Base-by-base conservation (phyloP, 495 filamentous ascomycete species). In the Talaromyces proteolyticus region DNA sequence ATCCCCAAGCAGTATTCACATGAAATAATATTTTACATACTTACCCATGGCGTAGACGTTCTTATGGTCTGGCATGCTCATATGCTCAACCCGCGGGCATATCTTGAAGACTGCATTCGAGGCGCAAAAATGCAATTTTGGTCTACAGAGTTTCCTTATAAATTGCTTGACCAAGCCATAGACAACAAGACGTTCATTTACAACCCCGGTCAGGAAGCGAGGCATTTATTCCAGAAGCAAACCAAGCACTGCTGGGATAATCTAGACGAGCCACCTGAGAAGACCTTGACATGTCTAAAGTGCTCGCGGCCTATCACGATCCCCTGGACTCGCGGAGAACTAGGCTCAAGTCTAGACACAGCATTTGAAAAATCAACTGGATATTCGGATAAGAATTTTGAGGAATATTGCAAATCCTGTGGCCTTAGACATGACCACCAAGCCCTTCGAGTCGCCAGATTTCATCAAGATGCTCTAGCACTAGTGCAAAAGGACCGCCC, bases 1-100 rank as follows among this genome's bases (percentile, higher is more conserved):
- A 8, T 10, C 14, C 47, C 6, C 12, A 20, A 41, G 12, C 3
- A 4, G 14, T 50, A 12, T 21, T 20, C 12, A 19, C 16, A 16
- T 42, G 12, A 11, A 25, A 20, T 21, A n/a, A 6, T 14, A 14
- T n/a, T 5, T 12, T 39, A 2, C 34, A 3, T 20, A 20, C 36
- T 49, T 29, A 50, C 21, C 41, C 18, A 44, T 24, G 36, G 7
- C 10, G 2, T 57, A 83, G 89, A 95, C 61, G 81, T 95, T 2
- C 65, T 95, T 40, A 89, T 95, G 88, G 88, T 94, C 0, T 93
- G 87, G 88, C 90, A 95, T 64, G 72, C 86, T 1, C 87, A 89
- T 55, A 84, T 91, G 82, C 77, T 95, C 3, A 94, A 92, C 53
- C 90, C 90, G 2, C 72, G 86, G 22, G 69, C 71, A 39, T 95